Evolutionary conservation across 2,329 filamentous ascomycete genomes (phyloP), one percentile per base, ranked within the genome.

Genomic region (Cryphonectria carpinicola): DNA sequence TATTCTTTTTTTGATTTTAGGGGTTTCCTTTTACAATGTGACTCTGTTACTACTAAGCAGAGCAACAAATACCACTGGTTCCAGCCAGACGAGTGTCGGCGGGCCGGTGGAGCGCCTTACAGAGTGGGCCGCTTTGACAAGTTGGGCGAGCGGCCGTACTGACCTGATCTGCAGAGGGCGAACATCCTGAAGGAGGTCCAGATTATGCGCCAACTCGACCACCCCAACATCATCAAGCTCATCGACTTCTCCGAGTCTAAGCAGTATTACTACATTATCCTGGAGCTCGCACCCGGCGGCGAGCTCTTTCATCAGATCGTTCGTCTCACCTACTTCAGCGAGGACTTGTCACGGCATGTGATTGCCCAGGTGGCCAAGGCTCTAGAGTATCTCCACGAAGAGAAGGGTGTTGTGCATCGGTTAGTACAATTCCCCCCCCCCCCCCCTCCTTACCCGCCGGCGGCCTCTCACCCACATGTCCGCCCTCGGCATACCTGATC

Each of bases 271-370:
- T 99, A 97, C 83, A 98, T 99, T 76, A 90, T 99, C 60, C 89
- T 99, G 56, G 96, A 99, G 82, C 87, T 98, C 60, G 97, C 95
- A 70, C 94, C 95, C 0, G 96, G 96, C 71, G 96, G 96, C 78
- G 96, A 99, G 83, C 86, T 99, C 14, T 99, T 99, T 86, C 96
- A 99, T 81, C 95, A 98, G 80, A 98, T 99, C 76, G 96, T 99
- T 66, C 92, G 95, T 75, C 89, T 99, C 79, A 99, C 96, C 19
- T 99, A 98, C 81, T 99, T 99, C 80, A 98, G 95, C 83, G 96
- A 99, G 80, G 92, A 98, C 65, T 86, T 99, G 1, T 97, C 95
- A 67, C 88, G 96, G 75, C 96, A 98, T 80, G 95, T 98, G 77
- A 99, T 99, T 76, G 85, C 90, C 4, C 95, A 98, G 79, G 96